Conservation (phyloP, 1,284 basidiomycete species). For the Afroboletus lepidellus region DNA sequence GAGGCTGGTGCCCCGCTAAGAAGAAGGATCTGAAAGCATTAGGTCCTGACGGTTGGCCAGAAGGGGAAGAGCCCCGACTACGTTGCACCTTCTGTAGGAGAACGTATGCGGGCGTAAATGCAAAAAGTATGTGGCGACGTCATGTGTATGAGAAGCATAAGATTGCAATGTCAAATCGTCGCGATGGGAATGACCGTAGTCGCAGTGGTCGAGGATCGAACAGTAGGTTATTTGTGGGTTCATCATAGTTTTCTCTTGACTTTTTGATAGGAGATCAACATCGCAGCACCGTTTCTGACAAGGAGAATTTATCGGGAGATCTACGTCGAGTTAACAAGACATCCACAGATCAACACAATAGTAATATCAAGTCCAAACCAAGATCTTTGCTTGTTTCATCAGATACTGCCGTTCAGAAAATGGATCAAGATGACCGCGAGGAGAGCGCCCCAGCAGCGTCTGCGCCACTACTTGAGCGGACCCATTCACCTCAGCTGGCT, state of each 20-base stretch:
- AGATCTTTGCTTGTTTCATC: constrained; percentile 25
- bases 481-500: constrained; percentile 15
- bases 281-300: constrained; percentile 30
- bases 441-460: constrained; percentile 7
- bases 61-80: constrained; percentile 72
- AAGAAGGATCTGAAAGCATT: constrained; percentile 69
- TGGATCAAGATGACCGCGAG: constrained; percentile 12
- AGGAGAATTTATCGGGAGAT: constrained; percentile 35
- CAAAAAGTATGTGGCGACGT: constrained; percentile 84
- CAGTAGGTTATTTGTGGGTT: constrained; percentile 44
- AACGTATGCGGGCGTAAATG: constrained; percentile 78
- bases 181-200: constrained; percentile 61
- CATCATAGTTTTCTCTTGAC: constrained; percentile 9
- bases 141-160: constrained; percentile 85
- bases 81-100: constrained; percentile 79
- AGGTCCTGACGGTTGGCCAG: constrained; percentile 65
- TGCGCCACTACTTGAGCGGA: constrained; percentile 15
- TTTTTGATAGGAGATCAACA: constrained; percentile 33
- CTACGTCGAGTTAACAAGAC: constrained; percentile 28
- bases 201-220: constrained; percentile 56
- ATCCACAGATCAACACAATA: constrained; percentile 17
- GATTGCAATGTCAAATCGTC: constrained; percentile 79
- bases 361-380: constrained; percentile 19
- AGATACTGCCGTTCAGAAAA: constrained; percentile 12
- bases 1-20: constrained; percentile 78